phyloP scores from a whole-genome alignment of 768 basidiomycete species.

The Pleurotus sapidus region DNA sequence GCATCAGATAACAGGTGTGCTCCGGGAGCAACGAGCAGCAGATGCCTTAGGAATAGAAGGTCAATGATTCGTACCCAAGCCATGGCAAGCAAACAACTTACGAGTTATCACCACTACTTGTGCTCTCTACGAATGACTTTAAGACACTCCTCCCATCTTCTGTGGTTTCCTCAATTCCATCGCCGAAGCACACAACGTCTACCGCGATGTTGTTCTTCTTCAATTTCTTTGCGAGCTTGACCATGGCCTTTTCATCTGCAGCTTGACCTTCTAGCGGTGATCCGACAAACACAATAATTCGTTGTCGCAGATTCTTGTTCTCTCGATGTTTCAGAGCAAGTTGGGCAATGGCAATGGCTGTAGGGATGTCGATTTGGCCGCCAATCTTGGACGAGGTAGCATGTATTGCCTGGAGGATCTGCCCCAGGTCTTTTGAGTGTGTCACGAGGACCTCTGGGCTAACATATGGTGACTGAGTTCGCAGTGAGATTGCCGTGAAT shows the following conservation, averaged over 20 bases:
- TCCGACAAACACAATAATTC: constrained; percentile 91
- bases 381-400: constrained; percentile 67
- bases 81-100: constrained; percentile 33
- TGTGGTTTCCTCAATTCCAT: constrained; percentile 69
- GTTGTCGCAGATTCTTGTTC: constrained; percentile 97
- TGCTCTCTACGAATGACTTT: constrained; percentile 79
- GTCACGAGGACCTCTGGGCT: constrained; percentile 97
- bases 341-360: constrained; percentile 90
- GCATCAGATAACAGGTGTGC: constrained; percentile 80
- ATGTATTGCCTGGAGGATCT: constrained; percentile 82
- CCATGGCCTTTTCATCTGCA: constrained; percentile 75
- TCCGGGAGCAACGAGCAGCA: constrained; percentile 77
- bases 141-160: constrained; percentile 68
- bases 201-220: constrained; percentile 99
- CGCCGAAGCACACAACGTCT: constrained; percentile 89
- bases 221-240: constrained; percentile 91
- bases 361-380: constrained; percentile 82
- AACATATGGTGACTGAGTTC: constrained; percentile 9
- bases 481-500: neutral
- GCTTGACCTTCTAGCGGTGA: constrained; percentile 76
- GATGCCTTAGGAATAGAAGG: constrained; percentile 53
- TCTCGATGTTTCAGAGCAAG: constrained; percentile 96
- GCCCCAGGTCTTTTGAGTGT: constrained; percentile 92
- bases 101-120: constrained; percentile 84
- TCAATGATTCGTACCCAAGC: neutral